Base-by-base conservation (phyloP, 768 basidiomycete species). In the Xerocomus potaroensis region DNA sequence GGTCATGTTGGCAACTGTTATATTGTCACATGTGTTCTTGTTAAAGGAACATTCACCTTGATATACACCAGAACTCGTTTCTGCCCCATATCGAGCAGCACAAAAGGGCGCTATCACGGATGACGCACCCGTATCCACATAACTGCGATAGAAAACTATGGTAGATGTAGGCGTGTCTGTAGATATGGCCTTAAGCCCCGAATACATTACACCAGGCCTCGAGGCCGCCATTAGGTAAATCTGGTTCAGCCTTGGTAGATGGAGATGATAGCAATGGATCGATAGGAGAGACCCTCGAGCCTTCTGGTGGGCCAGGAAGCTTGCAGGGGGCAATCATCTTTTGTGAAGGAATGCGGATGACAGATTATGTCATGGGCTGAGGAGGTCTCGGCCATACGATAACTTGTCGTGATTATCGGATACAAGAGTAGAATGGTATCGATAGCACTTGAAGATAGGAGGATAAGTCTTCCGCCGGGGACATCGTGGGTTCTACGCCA, bases 101-200 rank as follows among this genome's bases (percentile, higher is more conserved):
- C n/a, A 4, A 41, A 4, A 2, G 23, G 16, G 16, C 1, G 3
- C 1, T n/a, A 18, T 16, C 8, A 1, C 8, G 3, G 1, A 11
- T 3, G 16, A 41, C 63, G 7, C 31, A 54, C 63, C 63, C 63
- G 26, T 31, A 65, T 47, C 59, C 54, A 39, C 59, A 59, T 19
- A 65, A 61, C 29, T 61, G 55, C 1, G 35, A 51, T 31, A 64
- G 49, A 33, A 65, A 65, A 11, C 63, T 65, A n/a, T 16, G n/a
- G n/a, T n/a, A n/a, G 14, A 15, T 5, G 24, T 56, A 2, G 16
- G 37, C 4, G 6, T 3, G 33, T 8, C 10, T 11, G 2, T 10
- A 21, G 12, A n/a, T n/a, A 48, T 36, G n/a, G n/a, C n/a, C 58
- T 53, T 53, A 65, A 58, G 45, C 50, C 50, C 63, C 62, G 1